These are phyloP conservation scores for Tolypocladium tundrense DNA, from an alignment of 2,329 filamentous ascomycete species.

Conservation along the genomic window DNA sequence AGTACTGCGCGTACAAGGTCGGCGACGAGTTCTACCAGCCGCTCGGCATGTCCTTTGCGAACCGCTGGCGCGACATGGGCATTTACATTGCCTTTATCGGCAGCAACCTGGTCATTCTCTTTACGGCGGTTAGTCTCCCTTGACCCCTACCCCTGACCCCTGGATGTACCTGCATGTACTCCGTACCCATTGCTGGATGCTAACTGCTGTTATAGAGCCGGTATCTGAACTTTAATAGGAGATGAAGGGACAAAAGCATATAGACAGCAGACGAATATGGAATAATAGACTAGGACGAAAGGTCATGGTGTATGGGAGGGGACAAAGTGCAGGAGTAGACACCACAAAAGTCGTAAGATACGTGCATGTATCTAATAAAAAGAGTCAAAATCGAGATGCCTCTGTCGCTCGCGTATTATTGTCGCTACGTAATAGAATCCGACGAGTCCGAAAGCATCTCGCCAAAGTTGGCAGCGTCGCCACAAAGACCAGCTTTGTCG, in stretches of 20 bases:
- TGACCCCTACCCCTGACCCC: neutral
- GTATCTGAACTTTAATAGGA: conserved; percentile 4
- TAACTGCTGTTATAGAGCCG: neutral
- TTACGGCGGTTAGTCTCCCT: conserved; percentile 36
- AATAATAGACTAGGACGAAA: neutral
- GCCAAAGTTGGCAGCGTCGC: too few species aligned
- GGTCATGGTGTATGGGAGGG: neutral
- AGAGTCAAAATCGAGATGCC: neutral
- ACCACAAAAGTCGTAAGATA: neutral
- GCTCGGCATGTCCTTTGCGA: conserved; percentile 53
- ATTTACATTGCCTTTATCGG: conserved; percentile 68
- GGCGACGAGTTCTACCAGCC: conserved; percentile 72
- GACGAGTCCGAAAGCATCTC: neutral
- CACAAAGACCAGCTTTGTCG: too few species aligned
- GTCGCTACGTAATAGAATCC: neutral
- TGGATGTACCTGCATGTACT: neutral
- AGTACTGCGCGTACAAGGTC: conserved; percentile 72
- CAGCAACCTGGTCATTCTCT: conserved; percentile 60
- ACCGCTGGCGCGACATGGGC: conserved; percentile 74
- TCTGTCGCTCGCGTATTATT: neutral
- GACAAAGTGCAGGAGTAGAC: neutral
- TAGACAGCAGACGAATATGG: neutral
- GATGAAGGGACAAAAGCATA: neutral
- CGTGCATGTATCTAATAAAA: neutral
- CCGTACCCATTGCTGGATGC: neutral